A percentile compares a stretch with the other conserved stretches of the same genome.
These are phyloP conservation scores for Cyberlindnera euphorbiae DNA, from an alignment of 805 yeast species.

Conservation along the genomic window DNA sequence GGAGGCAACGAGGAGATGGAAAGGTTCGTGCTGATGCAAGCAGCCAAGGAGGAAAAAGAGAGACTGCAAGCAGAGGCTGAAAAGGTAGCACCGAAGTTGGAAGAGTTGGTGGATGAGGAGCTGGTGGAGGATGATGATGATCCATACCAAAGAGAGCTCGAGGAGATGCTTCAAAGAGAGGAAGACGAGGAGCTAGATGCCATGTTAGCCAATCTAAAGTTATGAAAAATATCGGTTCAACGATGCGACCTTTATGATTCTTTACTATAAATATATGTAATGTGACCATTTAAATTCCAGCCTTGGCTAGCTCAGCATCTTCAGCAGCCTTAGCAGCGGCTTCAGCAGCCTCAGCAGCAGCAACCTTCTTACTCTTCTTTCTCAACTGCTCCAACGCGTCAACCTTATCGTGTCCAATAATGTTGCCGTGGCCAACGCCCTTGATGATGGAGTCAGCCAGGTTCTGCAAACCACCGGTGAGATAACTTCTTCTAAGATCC, in stretches of 20 bases:
- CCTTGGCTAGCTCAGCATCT: constrained; percentile 1
- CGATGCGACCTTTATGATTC: too few relatives aligned
- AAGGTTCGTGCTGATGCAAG: constrained; percentile 13
- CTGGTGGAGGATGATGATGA: constrained; percentile 8
- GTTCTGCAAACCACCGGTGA: constrained; percentile 75
- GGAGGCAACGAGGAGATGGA: constrained; percentile 24
- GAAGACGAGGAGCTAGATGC: constrained; percentile 17
- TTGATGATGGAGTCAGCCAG: constrained; percentile 72
- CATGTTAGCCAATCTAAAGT: constrained; percentile 5
- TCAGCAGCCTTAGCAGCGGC: constrained; percentile 3
- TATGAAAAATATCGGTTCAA: background rate
- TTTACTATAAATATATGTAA: too few relatives aligned
- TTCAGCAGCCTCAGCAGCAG: constrained; percentile 3
- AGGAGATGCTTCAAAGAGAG: constrained; percentile 11
- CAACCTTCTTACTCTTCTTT: constrained; percentile 15
- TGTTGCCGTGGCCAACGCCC: constrained; percentile 59
- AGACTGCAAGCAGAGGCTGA: constrained; percentile 12
- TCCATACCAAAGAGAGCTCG: constrained; percentile 15
- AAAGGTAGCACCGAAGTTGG: constrained; percentile 3
- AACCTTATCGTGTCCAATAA: constrained; percentile 64
- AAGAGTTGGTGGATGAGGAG: constrained; percentile 5
- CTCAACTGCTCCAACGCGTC: constrained; percentile 65
- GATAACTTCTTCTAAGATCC: constrained; percentile 62
- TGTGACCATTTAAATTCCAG: background rate
- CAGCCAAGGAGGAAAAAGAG: constrained; percentile 6